Conservation (phyloP, 148 eudicot species). For the Bassia scoparia region DNA sequence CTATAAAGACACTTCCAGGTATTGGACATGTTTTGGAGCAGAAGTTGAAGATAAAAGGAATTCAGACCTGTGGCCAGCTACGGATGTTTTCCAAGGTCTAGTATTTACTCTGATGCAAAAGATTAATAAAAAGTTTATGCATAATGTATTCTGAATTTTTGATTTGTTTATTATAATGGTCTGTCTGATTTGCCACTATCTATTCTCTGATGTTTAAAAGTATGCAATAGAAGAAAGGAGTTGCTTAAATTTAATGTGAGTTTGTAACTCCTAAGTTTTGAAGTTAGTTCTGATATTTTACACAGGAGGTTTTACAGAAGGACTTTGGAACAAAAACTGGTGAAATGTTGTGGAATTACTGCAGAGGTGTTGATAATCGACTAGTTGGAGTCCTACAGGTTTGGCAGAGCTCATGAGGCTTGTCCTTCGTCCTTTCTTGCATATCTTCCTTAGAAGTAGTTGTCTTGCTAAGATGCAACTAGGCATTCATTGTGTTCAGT, state of each 20-base stretch:
- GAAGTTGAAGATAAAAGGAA: slow-evolving; percentile 64
- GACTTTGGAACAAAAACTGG: slow-evolving; percentile 91
- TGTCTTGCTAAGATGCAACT: too few relatives aligned
- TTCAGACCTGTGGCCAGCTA: slow-evolving; percentile 79
- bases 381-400: slow-evolving; percentile 85
- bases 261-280: background rate
- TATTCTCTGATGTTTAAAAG: background rate
- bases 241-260: background rate
- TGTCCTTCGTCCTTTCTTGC: background rate
- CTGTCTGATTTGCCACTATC: background rate
- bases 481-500: background rate
- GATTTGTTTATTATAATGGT: too few relatives aligned
- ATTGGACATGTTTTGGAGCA: slow-evolving; percentile 84
- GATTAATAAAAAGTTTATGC: background rate
- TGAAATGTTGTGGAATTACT: slow-evolving; percentile 89
- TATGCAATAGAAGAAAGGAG: background rate
- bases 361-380: slow-evolving; percentile 80
- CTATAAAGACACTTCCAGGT: slow-evolving; percentile 91
- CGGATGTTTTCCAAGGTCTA: slow-evolving; percentile 69
- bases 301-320: slow-evolving; percentile 78
- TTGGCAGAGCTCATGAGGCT: background rate
- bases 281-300: background rate
- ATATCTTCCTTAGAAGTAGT: background rate
- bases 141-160: slow-evolving; percentile 5
- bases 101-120: background rate